These are phyloP conservation scores for Plantago coronopus DNA, from an alignment of 305 asterid genomes.

Conservation along the genomic window DNA sequence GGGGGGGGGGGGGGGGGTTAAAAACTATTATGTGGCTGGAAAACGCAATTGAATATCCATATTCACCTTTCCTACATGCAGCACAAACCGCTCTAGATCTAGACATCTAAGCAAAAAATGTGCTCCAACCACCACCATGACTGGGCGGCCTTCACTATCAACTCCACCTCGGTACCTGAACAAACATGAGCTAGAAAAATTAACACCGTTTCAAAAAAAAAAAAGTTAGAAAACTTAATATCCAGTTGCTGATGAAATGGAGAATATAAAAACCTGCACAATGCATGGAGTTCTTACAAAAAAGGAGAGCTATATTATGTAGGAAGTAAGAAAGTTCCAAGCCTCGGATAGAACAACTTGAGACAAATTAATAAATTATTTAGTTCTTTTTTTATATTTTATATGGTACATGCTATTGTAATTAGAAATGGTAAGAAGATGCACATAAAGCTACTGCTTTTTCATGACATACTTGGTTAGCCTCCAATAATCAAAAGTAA, in stretches of 20 bases:
- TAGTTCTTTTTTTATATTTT: no score
- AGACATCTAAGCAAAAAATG: constrained; percentile 94
- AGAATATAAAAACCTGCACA: no score
- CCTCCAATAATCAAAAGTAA: constrained; percentile 3
- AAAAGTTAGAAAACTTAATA: not conserved
- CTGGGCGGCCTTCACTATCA: constrained; percentile 87
- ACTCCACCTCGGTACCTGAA: constrained; percentile 95
- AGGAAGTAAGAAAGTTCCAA: no score
- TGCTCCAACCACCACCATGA: constrained; percentile 97
- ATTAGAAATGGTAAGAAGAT: not conserved
- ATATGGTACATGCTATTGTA: not conserved
- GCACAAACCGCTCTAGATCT: constrained; percentile 81
- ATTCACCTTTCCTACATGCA: constrained; percentile 78
- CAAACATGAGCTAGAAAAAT: constrained; percentile 7
- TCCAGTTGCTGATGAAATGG: not conserved
- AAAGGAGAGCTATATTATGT: no score
- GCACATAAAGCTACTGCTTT: not conserved
- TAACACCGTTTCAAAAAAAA: no score
- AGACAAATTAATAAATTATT: no score
- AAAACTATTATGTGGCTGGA: constrained; percentile 1
- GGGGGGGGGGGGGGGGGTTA: constrained; percentile 15
- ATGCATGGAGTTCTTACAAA: no score
- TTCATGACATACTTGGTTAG: not conserved
- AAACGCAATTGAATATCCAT: constrained; percentile 14
- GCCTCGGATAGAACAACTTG: no score